Evolutionary conservation across 192 early-diverging fungal genomes (phyloP).

Genomic region (Entophlyctis helioformis): DNA sequence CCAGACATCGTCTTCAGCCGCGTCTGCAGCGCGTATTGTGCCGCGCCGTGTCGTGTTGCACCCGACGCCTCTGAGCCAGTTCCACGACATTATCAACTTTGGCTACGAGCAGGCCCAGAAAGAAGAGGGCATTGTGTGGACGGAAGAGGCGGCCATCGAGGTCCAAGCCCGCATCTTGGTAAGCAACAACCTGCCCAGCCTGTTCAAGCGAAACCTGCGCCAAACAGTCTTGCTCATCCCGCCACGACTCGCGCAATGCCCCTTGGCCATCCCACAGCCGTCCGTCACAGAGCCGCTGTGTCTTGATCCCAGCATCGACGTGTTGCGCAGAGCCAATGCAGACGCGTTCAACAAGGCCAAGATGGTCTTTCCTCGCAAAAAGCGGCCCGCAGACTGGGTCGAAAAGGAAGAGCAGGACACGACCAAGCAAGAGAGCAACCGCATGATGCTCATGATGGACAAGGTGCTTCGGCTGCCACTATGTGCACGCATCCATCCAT

Average conservation of each 20-base stretch:
- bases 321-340: constrained; percentile 1
- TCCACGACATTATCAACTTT: too few relatives aligned
- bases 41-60: too few relatives aligned
- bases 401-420: constrained; percentile 14
- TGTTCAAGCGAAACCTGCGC: background rate
- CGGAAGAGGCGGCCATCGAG: constrained; percentile 10
- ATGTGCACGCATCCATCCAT: background rate
- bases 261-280: background rate
- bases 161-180: constrained; percentile 9
- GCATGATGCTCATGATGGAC: constrained; percentile 24
- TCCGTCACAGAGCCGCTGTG: background rate
- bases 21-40: too few relatives aligned
- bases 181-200: background rate
- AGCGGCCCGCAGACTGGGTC: constrained; percentile 16
- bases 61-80: too few relatives aligned
- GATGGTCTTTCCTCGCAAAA: constrained; percentile 8
- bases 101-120: too few relatives aligned
- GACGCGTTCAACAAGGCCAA: constrained; percentile 11
- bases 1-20: too few relatives aligned
- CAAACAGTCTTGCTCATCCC: too few relatives aligned
- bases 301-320: constrained; percentile 7
- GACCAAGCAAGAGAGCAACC: constrained; percentile 12
- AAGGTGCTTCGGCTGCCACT: constrained; percentile 5
- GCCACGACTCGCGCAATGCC: too few relatives aligned
- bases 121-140: too few relatives aligned